Conservation (phyloP, 305 asterid genomes). For the Fraxinus sp. region DNA sequence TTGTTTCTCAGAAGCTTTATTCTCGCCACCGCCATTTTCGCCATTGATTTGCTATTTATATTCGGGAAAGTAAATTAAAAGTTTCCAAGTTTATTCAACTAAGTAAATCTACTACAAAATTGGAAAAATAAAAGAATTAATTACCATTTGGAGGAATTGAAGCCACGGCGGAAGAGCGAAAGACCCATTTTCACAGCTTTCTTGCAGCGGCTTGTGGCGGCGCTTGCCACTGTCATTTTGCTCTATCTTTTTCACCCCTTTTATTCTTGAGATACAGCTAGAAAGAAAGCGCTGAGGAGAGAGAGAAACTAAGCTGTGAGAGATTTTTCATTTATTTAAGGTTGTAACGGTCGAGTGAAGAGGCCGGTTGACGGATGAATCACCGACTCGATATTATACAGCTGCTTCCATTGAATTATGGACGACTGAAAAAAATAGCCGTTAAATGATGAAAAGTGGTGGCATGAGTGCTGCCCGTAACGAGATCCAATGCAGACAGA, state of each 20-base stretch:
- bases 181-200: conserved; percentile 59
- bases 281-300: background rate
- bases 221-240: conserved; percentile 36
- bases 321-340: background rate
- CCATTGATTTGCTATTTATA: conserved; percentile 73
- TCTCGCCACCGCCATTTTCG: conserved; percentile 95
- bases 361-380: background rate
- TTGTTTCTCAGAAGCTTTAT: conserved; percentile 91
- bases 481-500: background rate
- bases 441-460: background rate
- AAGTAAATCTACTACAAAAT: background rate
- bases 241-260: background rate
- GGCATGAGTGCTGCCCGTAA: background rate
- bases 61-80: background rate
- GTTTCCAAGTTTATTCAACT: background rate
- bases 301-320: background rate
- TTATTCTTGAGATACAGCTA: background rate
- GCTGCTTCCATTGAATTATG: background rate
- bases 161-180: conserved; percentile 54
- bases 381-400: conserved; percentile 8
- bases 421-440: conserved; percentile 18
- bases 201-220: conserved; percentile 59
- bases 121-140: background rate
- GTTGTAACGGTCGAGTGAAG: conserved; percentile 3
- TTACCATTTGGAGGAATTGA: conserved; percentile 87